These are phyloP conservation scores for Cercospora sojina DNA, from an alignment of 2,329 filamentous ascomycete species.

Conservation along the genomic window DNA sequence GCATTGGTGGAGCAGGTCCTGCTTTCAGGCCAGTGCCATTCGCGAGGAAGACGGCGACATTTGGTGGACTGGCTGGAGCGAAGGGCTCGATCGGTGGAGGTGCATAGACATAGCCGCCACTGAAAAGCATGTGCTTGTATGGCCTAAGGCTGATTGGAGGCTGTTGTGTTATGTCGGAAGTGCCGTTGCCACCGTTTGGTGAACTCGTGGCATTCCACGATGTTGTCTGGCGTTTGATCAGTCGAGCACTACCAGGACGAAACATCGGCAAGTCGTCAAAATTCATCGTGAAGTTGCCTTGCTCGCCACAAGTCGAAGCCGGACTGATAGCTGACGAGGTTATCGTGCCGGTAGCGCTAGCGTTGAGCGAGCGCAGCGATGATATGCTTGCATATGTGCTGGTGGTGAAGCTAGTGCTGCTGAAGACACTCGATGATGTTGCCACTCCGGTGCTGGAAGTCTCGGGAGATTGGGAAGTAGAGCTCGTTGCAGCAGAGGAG, in stretches of 20 bases:
- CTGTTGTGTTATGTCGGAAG: conserved; percentile 36
- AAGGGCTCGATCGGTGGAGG: conserved; percentile 48
- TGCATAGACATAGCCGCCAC: conserved; percentile 52
- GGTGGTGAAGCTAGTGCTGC: neutral
- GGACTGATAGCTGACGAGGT: conserved; percentile 27
- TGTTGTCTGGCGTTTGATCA: conserved; percentile 14
- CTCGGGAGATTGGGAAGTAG: neutral
- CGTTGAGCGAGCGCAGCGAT: conserved; percentile 11
- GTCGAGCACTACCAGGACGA: conserved; percentile 30
- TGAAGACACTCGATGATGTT: neutral
- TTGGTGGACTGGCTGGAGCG: conserved; percentile 46
- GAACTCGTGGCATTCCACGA: conserved; percentile 14
- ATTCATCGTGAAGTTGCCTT: conserved; percentile 44
- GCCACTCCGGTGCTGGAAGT: neutral
- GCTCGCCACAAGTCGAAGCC: conserved; percentile 43
- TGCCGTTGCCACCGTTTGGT: conserved; percentile 27
- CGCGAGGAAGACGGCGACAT: conserved; percentile 50
- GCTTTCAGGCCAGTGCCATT: conserved; percentile 31
- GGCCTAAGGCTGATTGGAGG: conserved; percentile 45
- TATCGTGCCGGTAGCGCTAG: conserved; percentile 19
- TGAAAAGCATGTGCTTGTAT: conserved; percentile 54
- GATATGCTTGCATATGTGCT: neutral
- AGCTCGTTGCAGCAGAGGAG: neutral
- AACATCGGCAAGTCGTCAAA: conserved; percentile 42
- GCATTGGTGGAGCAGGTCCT: conserved; percentile 9